Evolutionary conservation across 805 yeast species (phyloP), one percentile per base, ranked within the genome.

Genomic region (Myxozyma geophila): DNA sequence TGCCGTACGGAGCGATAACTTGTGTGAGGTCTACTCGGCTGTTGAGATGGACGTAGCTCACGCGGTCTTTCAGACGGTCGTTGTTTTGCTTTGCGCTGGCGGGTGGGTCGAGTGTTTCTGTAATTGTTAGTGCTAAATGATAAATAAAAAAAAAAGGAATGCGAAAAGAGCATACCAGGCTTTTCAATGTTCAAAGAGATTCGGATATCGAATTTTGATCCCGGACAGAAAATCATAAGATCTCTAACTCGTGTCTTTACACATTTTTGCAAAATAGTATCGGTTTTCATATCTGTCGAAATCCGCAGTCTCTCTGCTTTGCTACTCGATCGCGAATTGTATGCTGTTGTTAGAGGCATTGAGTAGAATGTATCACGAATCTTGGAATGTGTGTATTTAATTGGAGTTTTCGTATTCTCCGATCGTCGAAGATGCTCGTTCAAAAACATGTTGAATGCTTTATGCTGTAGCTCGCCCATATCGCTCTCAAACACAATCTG

Each of bases 221-320:
- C 67, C 5, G 69, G 69, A 46, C 57, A 66, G n/a, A 35, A 40
- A 28, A 66, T 59, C 67, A 66, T 55, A n/a, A 66, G 37, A 43
- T 66, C 69, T 4, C 58, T 54, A 12, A 66, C 48, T 17, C 66
- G 53, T 7, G 55, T 59, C 56, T 66, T 66, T 13, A 54, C 51
- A 12, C 64, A 55, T 41, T 64, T 54, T 19, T 47, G 55, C n/a
- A 56, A 41, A n/a, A 59, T 47, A 12, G 46, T 28, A 13, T 46
- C 54, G 5, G 64, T 59, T 35, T 52, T 43, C 9, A 50, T 21
- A 40, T 66, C 69, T 1, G 59, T 36, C 10, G 67, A 56, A 15
- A 63, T 50, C 15, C 69, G 53, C 37, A 66, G 13, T n/a, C 61
- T 48, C 40, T 63, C 64, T 1, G 15, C 15, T 37, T 56, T 43